Conservation (phyloP, 352 stramenopile species). For the Stramenopiles sp. region DNA sequence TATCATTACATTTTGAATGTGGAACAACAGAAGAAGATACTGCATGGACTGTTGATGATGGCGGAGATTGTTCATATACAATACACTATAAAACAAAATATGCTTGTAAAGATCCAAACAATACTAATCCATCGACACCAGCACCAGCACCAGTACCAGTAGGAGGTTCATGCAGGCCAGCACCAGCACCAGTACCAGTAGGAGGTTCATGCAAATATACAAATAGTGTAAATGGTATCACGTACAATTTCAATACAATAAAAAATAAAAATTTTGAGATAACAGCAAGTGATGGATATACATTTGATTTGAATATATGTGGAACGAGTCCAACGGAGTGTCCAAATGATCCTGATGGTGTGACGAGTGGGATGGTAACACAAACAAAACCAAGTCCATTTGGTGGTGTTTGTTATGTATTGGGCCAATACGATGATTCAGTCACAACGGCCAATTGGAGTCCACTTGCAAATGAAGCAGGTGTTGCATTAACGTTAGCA, state of each 20-base stretch:
- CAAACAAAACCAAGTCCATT: neutral
- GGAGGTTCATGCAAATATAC: neutral
- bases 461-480: too few species aligned
- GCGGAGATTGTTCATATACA: neutral
- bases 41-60: neutral
- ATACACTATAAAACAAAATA: neutral
- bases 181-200: too few species aligned
- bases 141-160: too few species aligned
- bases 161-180: too few species aligned
- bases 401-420: neutral
- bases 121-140: too few species aligned
- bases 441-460: neutral
- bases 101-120: neutral
- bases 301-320: neutral
- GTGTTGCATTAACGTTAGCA: neutral
- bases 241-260: neutral
- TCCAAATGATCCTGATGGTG: slow-evolving; percentile 6
- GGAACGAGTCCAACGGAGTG: neutral
- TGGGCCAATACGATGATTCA: neutral
- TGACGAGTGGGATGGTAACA: neutral
- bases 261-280: neutral
- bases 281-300: neutral
- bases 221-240: neutral
- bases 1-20: neutral
- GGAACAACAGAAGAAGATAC: neutral